Conservation (phyloP, 2,329 filamentous ascomycete genomes). For the Scolecobasidium constrictum region DNA sequence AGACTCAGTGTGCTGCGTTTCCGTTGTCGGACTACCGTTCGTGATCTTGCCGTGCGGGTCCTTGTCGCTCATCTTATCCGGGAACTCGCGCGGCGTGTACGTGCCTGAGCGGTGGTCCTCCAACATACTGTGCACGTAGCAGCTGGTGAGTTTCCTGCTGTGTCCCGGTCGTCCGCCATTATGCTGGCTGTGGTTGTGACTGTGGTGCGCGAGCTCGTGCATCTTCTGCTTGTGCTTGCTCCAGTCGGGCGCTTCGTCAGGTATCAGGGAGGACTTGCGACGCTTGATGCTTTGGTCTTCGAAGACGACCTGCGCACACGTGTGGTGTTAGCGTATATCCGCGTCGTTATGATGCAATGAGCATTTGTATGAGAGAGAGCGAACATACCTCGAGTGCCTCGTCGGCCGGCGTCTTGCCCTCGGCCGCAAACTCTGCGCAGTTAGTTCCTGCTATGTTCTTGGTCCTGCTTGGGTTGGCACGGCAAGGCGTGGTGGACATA, state of each 20-base stretch:
- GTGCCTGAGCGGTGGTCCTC: constrained; percentile 20
- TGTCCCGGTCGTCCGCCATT: constrained; percentile 15
- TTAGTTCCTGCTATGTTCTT: too few species aligned
- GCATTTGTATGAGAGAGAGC: too few species aligned
- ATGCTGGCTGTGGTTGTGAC: constrained; percentile 37
- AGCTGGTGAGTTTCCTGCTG: constrained; percentile 36
- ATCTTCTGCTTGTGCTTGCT: constrained; percentile 31
- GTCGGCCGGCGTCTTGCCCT: not conserved
- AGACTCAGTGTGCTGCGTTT: constrained; percentile 36
- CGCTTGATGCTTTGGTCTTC: constrained; percentile 40
- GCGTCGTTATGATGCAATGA: too few species aligned
- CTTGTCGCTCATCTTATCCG: constrained; percentile 24
- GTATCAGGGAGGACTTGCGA: constrained; percentile 49
- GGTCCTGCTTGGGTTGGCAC: too few species aligned
- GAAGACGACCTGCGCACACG: constrained; percentile 43
- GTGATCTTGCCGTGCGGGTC: constrained; percentile 19
- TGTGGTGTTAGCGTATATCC: too few species aligned
- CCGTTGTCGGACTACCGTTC: constrained; percentile 11
- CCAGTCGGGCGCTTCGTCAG: constrained; percentile 22
- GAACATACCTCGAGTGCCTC: not conserved
- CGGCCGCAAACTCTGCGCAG: not conserved
- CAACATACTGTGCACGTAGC: constrained; percentile 48
- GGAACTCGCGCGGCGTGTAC: constrained; percentile 10
- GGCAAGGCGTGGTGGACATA: constrained; percentile 8
- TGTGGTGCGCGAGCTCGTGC: constrained; percentile 50